Percentiles rank a stretch among this genome's conserved stretches.
These are phyloP conservation scores for Pythium periplocum DNA, from an alignment of 352 stramenopile genomes.

Conservation along the genomic window DNA sequence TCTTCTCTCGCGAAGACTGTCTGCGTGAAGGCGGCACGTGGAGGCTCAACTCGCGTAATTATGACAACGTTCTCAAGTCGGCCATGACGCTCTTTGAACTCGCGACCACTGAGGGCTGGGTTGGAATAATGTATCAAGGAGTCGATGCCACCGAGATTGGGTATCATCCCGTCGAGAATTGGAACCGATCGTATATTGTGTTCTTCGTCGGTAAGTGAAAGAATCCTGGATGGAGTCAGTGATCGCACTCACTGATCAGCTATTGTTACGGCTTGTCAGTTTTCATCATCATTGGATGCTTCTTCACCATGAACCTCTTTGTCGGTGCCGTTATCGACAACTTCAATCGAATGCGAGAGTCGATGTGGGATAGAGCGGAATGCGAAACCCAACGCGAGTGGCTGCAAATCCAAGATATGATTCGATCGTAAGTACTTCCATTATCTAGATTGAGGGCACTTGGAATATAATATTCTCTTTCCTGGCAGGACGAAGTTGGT, in stretches of 20 bases:
- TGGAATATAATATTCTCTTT: no score
- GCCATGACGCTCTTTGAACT: slow-evolving; percentile 79
- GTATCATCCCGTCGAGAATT: slow-evolving; percentile 69
- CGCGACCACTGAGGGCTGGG: slow-evolving; percentile 82
- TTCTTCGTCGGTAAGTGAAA: slow-evolving; percentile 64
- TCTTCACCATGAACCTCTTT: slow-evolving; percentile 88
- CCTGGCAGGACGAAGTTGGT: slow-evolving; percentile 19
- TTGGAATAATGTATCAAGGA: slow-evolving; percentile 72
- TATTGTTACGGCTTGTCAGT: slow-evolving; percentile 14
- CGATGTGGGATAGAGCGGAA: slow-evolving; percentile 32
- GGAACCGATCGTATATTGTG: slow-evolving; percentile 46
- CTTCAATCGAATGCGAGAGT: slow-evolving; percentile 63
- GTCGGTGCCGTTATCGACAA: slow-evolving; percentile 87
- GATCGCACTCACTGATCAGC: background rate
- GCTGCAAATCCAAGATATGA: slow-evolving; percentile 42
- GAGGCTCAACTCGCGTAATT: slow-evolving; percentile 34
- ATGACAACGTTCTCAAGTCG: slow-evolving; percentile 59
- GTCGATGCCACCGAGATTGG: slow-evolving; percentile 65
- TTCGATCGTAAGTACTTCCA: slow-evolving; percentile 18
- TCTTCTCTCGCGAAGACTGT: slow-evolving; percentile 34
- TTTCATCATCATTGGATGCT: slow-evolving; percentile 83
- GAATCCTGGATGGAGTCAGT: no score
- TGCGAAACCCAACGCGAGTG: slow-evolving; percentile 71
- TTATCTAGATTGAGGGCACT: background rate
- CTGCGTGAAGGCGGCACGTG: slow-evolving; percentile 21